Percentiles rank a stretch among this genome's conserved stretches.
These are phyloP conservation scores for Stellera chamaejasme DNA, from an alignment of 345 rosid species.

Conservation along the genomic window DNA sequence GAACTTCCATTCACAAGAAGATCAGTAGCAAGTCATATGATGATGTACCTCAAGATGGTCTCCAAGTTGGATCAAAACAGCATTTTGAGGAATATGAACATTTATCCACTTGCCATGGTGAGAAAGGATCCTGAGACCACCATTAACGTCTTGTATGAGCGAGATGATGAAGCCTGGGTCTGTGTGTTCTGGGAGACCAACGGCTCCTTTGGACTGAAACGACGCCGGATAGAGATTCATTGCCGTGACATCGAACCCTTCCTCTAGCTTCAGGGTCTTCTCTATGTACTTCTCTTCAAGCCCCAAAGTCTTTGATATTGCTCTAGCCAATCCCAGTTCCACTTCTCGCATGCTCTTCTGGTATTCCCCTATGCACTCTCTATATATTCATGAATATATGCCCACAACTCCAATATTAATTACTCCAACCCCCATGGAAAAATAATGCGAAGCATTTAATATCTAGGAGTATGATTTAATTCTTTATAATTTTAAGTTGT, in stretches of 20 bases:
- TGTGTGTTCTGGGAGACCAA: slow-evolving; percentile 16
- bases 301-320: slow-evolving; percentile 16
- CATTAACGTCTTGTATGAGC: slow-evolving; percentile 18
- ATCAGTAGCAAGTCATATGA: neutral
- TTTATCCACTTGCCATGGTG: slow-evolving; percentile 18
- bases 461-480: too few relatives aligned
- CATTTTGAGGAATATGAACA: slow-evolving; percentile 4
- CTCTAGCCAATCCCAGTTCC: slow-evolving; percentile 12
- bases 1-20: neutral
- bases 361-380: slow-evolving; percentile 15
- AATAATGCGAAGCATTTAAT: too few relatives aligned
- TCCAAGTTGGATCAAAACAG: slow-evolving; percentile 15
- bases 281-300: slow-evolving; percentile 16
- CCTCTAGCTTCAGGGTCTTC: slow-evolving; percentile 11
- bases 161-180: slow-evolving; percentile 21
- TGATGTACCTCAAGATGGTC: slow-evolving; percentile 21
- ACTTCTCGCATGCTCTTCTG: slow-evolving; percentile 11
- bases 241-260: slow-evolving; percentile 19
- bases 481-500: too few relatives aligned
- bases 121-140: slow-evolving; percentile 17
- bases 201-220: slow-evolving; percentile 9
- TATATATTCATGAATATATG: neutral
- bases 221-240: slow-evolving; percentile 18
- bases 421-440: too few relatives aligned
- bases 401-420: too few relatives aligned